A percentile compares a stretch with the other conserved stretches of the same genome.
Evolutionary conservation across 192 early-diverging fungal genomes (phyloP).

Genomic region (Rhizoclosmatium sp.): DNA sequence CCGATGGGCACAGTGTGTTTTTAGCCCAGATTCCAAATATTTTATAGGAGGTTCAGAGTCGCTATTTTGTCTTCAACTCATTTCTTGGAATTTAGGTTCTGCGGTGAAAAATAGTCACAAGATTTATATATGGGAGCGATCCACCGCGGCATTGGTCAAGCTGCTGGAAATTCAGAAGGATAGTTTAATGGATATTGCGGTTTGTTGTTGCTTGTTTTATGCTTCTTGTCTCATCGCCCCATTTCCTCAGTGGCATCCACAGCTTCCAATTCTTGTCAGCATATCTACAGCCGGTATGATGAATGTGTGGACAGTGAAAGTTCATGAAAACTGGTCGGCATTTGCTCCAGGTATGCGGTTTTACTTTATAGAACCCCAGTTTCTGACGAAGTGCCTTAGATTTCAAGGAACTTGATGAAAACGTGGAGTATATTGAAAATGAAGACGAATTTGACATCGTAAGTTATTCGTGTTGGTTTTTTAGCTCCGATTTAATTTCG

Average conservation of each 20-base stretch:
- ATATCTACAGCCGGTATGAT: constrained; percentile 82
- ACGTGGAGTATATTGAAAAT: constrained; percentile 90
- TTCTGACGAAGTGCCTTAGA: constrained; percentile 44
- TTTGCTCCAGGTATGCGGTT: constrained; percentile 78
- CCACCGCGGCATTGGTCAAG: constrained; percentile 82
- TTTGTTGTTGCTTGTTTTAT: constrained; percentile 44
- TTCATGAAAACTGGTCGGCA: constrained; percentile 89
- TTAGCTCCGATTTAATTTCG: background rate
- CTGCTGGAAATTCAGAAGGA: constrained; percentile 87
- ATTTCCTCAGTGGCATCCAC: constrained; percentile 80
- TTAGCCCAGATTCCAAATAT: constrained; percentile 89
- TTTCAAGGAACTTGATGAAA: constrained; percentile 92
- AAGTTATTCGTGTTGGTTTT: background rate
- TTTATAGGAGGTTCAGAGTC: constrained; percentile 76
- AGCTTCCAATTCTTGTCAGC: constrained; percentile 82
- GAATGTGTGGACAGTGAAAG: constrained; percentile 84
- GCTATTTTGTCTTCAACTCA: background rate
- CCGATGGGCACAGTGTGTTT: constrained; percentile 88
- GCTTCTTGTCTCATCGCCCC: background rate
- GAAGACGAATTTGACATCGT: constrained; percentile 93
- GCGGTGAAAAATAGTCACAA: constrained; percentile 89
- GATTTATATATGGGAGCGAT: constrained; percentile 94
- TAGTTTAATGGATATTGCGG: constrained; percentile 77
- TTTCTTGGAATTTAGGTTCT: constrained; percentile 59
- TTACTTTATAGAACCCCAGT: background rate